These are phyloP conservation scores for Sequoiadendron giganteum DNA, from an alignment of 75 land plant genomes.

Conservation along the genomic window DNA sequence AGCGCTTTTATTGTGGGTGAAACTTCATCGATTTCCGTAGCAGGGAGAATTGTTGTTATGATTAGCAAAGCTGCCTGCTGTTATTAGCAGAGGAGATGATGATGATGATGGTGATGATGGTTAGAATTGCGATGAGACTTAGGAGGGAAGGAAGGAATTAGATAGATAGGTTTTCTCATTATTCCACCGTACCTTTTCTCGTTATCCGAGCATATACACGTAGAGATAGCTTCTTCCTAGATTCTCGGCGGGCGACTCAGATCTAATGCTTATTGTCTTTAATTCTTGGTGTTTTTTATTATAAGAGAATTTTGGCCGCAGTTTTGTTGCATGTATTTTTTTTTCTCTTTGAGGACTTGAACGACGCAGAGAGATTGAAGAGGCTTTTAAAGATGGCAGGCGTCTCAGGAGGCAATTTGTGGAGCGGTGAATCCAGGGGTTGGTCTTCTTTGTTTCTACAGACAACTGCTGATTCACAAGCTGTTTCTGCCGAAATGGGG, in stretches of 20 bases:
- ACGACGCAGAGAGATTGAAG: not conserved
- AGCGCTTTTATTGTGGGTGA: not conserved
- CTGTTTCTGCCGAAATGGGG: conserved; percentile 2
- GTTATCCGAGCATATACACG: not conserved
- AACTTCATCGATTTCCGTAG: not conserved
- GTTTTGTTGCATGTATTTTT: not conserved
- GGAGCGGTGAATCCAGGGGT: not conserved
- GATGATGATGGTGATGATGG: not conserved
- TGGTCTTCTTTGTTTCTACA: not conserved
- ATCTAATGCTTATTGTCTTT: not conserved
- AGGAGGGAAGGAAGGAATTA: conserved; percentile 6
- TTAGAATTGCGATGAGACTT: not conserved
- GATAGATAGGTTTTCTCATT: not conserved
- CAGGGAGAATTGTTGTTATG: not conserved
- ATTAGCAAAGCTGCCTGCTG: not conserved
- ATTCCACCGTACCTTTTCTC: not conserved
- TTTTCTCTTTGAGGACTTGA: not conserved
- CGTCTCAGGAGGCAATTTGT: conserved; percentile 7
- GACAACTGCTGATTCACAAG: not conserved
- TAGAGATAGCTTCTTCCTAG: not conserved
- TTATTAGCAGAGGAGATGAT: not conserved
- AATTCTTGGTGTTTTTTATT: not conserved
- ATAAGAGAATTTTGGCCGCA: not conserved
- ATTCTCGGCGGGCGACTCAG: not conserved
- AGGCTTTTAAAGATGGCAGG: not conserved